Base-by-base conservation (phyloP, 1,139 yeast genomes). In the Suhomyces wounanorum region DNA sequence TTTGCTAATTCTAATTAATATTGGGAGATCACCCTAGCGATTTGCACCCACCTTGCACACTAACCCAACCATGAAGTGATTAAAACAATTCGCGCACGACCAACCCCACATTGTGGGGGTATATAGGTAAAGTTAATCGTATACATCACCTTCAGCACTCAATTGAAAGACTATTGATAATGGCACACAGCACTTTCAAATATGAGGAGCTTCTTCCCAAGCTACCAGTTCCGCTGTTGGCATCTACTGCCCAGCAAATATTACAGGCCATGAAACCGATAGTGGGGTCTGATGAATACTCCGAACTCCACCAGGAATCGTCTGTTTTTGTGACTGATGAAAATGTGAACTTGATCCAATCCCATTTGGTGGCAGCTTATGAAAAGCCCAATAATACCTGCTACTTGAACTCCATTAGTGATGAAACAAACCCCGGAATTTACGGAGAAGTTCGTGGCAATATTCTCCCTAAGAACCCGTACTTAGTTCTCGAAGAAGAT, bases 391-490 rank as follows among this genome's bases (percentile, higher is more conserved):
- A 50, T 13, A 68, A 69, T 28, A 48, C 69, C 6, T 85, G 89
- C 56, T 86, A 87, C 64, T 65, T 87, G 51, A 84, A 83, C 57
- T 75, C 78, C 49, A 85, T 76, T 64, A 85, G 78, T 67, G 84
- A 74, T 59, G 85, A 77, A 57, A 77, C 78, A 54, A 81, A 81
- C 40, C 83, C 87, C 0, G 85, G 84, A 13, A 81, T 85, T 45
- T 83, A 85, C 55, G 88, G 88, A 28, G 88, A 85, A 51, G 67
- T 81, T 39, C 67, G 82, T 47, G 85, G 85, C 13, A 87, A 84
- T 58, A 83, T 87, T 1, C 70, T 87, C 47, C 95, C 95, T 4
- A 71, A 92, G 53, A 87, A 87, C 60, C 95, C 95, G 0, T 87
- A 85, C 59, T 73, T 87, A 58, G 79, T 87, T 8, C 66, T 87